phyloP scores from a whole-genome alignment of 179 eudicot genomes.

The Beta lomatogona region DNA sequence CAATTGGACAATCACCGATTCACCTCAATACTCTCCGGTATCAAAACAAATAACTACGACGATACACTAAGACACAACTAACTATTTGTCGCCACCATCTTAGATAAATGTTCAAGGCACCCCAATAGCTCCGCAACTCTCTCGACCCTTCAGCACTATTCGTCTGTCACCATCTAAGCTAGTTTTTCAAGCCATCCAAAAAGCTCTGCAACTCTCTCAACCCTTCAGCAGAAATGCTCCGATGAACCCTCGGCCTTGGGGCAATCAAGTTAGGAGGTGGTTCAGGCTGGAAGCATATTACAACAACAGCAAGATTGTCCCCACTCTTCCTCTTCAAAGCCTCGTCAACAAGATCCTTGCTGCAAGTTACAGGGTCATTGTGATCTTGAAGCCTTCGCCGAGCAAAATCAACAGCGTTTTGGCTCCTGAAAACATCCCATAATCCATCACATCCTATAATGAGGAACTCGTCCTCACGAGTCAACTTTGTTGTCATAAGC shows the following conservation, averaged over 20 bases:
- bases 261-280: conserved; percentile 71
- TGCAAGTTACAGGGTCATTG: conserved; percentile 72
- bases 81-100: conserved; percentile 34
- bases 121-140: conserved; percentile 82
- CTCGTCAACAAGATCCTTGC: conserved; percentile 80
- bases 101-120: conserved; percentile 49
- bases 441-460: conserved; percentile 93
- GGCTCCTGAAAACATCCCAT: conserved; percentile 96
- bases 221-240: conserved; percentile 90
- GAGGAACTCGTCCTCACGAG: conserved; percentile 83
- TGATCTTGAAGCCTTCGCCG: conserved; percentile 82
- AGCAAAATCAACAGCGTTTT: conserved; percentile 94
- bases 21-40: conserved; percentile 36
- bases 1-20: conserved; percentile 38
- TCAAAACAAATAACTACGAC: conserved; percentile 7
- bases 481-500: conserved; percentile 59
- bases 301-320: conserved; percentile 77
- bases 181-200: conserved; percentile 61
- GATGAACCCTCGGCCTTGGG: conserved; percentile 69
- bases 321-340: conserved; percentile 85
- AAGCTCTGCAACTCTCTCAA: conserved; percentile 82
- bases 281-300: conserved; percentile 72
- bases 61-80: not conserved
- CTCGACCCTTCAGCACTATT: conserved; percentile 67
- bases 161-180: conserved; percentile 38